phyloP scores from a whole-genome alignment of 163 green algal genomes.

The Scenedesmus sp. region DNA sequence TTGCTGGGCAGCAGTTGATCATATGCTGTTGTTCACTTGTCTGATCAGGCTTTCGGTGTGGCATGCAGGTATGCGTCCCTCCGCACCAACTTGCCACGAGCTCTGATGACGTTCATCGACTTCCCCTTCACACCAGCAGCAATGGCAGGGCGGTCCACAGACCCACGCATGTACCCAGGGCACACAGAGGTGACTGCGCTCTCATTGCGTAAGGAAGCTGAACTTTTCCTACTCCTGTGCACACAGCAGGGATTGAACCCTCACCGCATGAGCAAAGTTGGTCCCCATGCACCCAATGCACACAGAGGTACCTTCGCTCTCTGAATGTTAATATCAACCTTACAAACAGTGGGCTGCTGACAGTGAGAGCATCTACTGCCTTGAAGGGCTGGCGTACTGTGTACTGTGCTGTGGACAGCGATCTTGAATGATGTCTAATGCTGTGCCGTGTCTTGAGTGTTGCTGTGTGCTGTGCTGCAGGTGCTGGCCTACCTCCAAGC shows the following conservation, averaged over 20 bases:
- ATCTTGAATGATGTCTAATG: too few relatives aligned
- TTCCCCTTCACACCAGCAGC: constrained; percentile 81
- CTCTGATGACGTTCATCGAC: constrained; percentile 88
- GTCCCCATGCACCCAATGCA: not conserved
- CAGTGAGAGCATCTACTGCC: too few relatives aligned
- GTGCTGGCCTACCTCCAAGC: constrained; percentile 50
- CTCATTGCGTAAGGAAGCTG: too few relatives aligned
- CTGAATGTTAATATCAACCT: constrained; percentile 67
- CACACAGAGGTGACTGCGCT: constrained; percentile 45
- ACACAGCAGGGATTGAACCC: too few relatives aligned
- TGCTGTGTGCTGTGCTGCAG: constrained; percentile 61
- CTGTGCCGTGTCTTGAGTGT: too few relatives aligned
- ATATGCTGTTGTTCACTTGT: not conserved
- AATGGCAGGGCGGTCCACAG: not conserved
- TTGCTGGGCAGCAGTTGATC: too few relatives aligned
- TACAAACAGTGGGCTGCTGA: too few relatives aligned
- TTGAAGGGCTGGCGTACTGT: too few relatives aligned
- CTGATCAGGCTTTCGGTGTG: not conserved
- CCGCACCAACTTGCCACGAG: constrained; percentile 90
- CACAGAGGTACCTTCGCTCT: not conserved
- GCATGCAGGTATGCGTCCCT: constrained; percentile 73
- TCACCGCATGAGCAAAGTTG: not conserved
- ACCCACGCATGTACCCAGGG: constrained; percentile 8
- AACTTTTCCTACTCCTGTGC: too few relatives aligned
- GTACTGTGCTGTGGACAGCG: too few relatives aligned